phyloP scores from a whole-genome alignment of 2,329 filamentous ascomycete species.

The Teratosphaeria epicoccoides region DNA sequence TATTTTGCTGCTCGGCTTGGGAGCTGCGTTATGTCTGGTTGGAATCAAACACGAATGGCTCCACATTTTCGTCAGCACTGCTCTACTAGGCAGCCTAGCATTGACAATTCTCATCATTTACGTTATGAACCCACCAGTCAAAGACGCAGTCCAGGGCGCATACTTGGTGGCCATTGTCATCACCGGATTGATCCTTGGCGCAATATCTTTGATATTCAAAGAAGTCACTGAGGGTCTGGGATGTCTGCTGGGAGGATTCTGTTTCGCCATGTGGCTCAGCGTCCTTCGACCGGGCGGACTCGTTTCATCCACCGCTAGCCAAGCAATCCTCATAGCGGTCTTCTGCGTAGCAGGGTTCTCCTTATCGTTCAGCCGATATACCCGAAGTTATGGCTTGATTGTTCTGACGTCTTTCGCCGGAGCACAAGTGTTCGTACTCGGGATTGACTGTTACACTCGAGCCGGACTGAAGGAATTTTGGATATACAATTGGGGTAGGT shows the following conservation, averaged over 20 bases:
- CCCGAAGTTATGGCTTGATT: constrained; percentile 68
- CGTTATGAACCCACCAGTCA: constrained; percentile 71
- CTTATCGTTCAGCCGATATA: constrained; percentile 70
- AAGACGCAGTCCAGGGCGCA: constrained; percentile 66
- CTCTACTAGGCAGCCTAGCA: constrained; percentile 60
- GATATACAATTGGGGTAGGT: constrained; percentile 74
- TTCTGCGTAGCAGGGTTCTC: constrained; percentile 59
- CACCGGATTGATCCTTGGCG: constrained; percentile 65
- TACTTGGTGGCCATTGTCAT: constrained; percentile 71
- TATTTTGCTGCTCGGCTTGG: constrained; percentile 61
- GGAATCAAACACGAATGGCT: constrained; percentile 72
- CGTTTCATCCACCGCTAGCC: constrained; percentile 50
- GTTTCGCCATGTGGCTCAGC: constrained; percentile 81
- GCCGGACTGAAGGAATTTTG: constrained; percentile 95
- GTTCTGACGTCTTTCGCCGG: constrained; percentile 68
- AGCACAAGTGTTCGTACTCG: constrained; percentile 66
- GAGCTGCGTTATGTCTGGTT: constrained; percentile 60
- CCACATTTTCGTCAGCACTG: constrained; percentile 70
- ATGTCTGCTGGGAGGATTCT: constrained; percentile 79
- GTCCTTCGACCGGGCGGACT: constrained; percentile 67
- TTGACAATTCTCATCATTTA: constrained; percentile 77
- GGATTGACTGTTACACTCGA: constrained; percentile 80
- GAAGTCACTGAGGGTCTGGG: constrained; percentile 79
- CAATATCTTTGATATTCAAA: constrained; percentile 62
- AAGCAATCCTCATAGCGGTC: constrained; percentile 62